Evolutionary conservation across 148 eudicot species (phyloP).

Genomic region (Rheum nobile): DNA sequence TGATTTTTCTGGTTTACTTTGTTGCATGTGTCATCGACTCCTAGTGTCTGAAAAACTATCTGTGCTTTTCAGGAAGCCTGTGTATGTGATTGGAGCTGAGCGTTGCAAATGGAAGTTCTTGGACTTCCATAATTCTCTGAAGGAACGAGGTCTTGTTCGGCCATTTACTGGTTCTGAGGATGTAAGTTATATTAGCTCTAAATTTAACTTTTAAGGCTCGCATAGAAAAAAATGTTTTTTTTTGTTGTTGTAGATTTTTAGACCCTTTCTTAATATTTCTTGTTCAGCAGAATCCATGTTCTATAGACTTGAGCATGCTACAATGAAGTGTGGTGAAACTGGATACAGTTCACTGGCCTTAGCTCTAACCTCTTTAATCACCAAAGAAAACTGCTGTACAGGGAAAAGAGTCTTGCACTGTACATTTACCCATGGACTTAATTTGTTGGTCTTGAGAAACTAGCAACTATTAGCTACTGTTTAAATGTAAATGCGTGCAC

Average conservation of each 20-base stretch:
- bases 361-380: not conserved
- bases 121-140: conserved; percentile 69
- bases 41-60: not conserved
- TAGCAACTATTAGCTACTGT: not conserved
- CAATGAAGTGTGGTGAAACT: not conserved
- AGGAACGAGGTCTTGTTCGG: conserved; percentile 78
- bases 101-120: conserved; percentile 86
- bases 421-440: too few species aligned
- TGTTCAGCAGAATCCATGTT: too few species aligned
- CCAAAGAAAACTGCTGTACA: not conserved
- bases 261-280: too few species aligned
- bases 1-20: not conserved
- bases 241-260: not conserved
- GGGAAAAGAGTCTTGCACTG: too few species aligned
- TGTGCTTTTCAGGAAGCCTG: conserved; percentile 67
- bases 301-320: not conserved
- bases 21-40: not conserved
- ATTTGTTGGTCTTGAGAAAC: too few species aligned
- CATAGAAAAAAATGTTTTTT: not conserved
- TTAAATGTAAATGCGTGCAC: not conserved
- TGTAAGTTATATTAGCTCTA: conserved; percentile 41
- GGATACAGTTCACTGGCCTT: not conserved
- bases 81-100: conserved; percentile 84
- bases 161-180: conserved; percentile 93
- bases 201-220: not conserved